These are phyloP conservation scores for Scutellaria galericulata DNA, from an alignment of 257 asterid genomes.

Conservation along the genomic window DNA sequence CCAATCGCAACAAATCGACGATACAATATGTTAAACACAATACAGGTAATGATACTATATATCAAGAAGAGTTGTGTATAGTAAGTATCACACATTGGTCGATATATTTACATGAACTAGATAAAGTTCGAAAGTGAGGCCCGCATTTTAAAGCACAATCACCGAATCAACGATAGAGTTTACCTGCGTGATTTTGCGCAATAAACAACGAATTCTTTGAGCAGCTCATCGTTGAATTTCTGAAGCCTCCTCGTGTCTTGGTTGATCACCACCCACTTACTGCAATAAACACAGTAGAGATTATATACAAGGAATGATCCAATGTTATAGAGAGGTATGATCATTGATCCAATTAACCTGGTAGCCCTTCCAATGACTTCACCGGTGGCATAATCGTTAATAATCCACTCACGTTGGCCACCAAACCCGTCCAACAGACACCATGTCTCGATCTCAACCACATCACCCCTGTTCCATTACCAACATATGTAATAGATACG, in stretches of 20 bases:
- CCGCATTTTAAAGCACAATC: neutral
- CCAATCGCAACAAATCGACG: conserved; percentile 16
- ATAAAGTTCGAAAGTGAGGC: neutral
- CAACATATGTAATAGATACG: neutral
- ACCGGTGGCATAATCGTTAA: conserved; percentile 65
- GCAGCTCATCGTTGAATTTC: conserved; percentile 75
- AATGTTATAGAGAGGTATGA: neutral
- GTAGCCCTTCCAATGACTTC: conserved; percentile 92
- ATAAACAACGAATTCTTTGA: conserved; percentile 48
- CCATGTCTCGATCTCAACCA: conserved; percentile 88
- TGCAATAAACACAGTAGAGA: conserved; percentile 37
- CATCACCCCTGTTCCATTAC: conserved; percentile 66
- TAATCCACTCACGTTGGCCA: conserved; percentile 78
- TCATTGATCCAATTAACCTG: conserved; percentile 47
- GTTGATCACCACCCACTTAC: conserved; percentile 94
- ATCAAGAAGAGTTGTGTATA: too few species aligned
- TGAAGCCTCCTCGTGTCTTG: conserved; percentile 78
- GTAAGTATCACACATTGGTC: too few species aligned
- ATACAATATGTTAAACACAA: neutral
- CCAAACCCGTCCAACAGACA: conserved; percentile 76
- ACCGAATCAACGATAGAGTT: neutral
- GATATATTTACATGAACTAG: too few species aligned
- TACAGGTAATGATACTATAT: too few species aligned
- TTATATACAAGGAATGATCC: neutral
- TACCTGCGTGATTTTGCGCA: conserved; percentile 62